Percentiles rank a stretch among this genome's conserved stretches.
Evolutionary conservation across 106 monocot genomes (phyloP).

Genomic region (Dioscorea dumetorum): DNA sequence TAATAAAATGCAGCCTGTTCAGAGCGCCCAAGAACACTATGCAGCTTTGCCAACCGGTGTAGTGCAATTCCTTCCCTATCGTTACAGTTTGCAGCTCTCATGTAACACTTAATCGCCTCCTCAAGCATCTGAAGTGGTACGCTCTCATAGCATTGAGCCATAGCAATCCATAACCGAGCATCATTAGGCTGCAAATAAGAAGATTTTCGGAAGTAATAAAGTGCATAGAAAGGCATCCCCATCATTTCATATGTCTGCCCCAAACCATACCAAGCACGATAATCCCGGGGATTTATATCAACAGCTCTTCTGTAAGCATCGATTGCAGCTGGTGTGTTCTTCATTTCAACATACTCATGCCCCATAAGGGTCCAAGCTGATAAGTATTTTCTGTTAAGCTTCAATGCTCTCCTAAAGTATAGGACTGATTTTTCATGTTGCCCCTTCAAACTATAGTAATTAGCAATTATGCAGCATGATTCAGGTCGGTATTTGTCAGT

Average conservation of each 20-base stretch:
- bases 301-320: conserved; percentile 89
- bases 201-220: conserved; percentile 81
- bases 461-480: conserved; percentile 93
- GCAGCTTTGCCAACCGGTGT: conserved; percentile 68
- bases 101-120: conserved; percentile 91
- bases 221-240: conserved; percentile 91
- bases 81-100: conserved; percentile 52
- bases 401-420: conserved; percentile 88
- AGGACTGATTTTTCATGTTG: conserved; percentile 95
- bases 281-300: conserved; percentile 92
- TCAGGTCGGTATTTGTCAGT: conserved; percentile 94
- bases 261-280: conserved; percentile 95
- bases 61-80: conserved; percentile 94
- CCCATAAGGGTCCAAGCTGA: conserved; percentile 98
- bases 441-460: conserved; percentile 95
- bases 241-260: conserved; percentile 98
- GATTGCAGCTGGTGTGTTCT: conserved; percentile 98
- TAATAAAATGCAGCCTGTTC: conserved; percentile 84
- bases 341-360: conserved; percentile 99
- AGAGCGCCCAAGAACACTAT: conserved; percentile 54
- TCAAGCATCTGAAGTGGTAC: conserved; percentile 79
- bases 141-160: conserved; percentile 97
- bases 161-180: conserved; percentile 81
- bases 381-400: conserved; percentile 79
- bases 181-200: conserved; percentile 85